These are phyloP conservation scores for Agaricus blazei DNA, from an alignment of 768 basidiomycete species.

Conservation along the genomic window DNA sequence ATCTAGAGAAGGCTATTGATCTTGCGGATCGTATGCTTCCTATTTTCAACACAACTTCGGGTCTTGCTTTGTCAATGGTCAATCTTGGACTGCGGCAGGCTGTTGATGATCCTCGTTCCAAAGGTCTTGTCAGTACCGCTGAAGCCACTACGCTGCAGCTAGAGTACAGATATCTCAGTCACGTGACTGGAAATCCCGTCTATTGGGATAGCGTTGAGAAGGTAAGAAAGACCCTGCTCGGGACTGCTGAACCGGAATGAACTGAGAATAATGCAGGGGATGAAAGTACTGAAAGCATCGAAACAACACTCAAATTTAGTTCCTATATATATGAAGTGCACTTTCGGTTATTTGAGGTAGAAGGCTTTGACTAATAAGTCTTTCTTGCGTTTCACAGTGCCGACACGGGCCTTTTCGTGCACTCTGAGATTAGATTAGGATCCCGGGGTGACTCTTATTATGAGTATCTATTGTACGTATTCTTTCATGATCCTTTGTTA, in stretches of 20 bases:
- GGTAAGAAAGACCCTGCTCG: slow-evolving; percentile 28
- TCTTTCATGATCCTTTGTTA: not conserved
- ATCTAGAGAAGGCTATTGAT: slow-evolving; percentile 73
- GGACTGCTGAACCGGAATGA: not conserved
- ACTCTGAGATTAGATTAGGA: slow-evolving; percentile 84
- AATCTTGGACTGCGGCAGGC: slow-evolving; percentile 66
- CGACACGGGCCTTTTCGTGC: slow-evolving; percentile 40
- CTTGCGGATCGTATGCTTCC: slow-evolving; percentile 81
- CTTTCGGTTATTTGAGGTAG: not conserved
- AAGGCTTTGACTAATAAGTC: not conserved
- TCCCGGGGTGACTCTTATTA: slow-evolving; percentile 93
- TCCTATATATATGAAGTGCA: slow-evolving; percentile 80
- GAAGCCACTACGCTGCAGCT: slow-evolving; percentile 87
- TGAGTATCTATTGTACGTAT: slow-evolving; percentile 74
- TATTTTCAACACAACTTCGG: slow-evolving; percentile 76
- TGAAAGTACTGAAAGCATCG: slow-evolving; percentile 62
- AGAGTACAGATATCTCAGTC: slow-evolving; percentile 81
- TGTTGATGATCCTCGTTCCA: slow-evolving; percentile 52
- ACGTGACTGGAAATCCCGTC: slow-evolving; percentile 66
- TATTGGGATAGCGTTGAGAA: slow-evolving; percentile 86
- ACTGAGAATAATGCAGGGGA: slow-evolving; percentile 31
- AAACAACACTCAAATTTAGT: slow-evolving; percentile 65
- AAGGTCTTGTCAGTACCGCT: slow-evolving; percentile 70
- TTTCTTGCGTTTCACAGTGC: not conserved
- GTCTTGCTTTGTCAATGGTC: slow-evolving; percentile 72